Evolutionary conservation across 1,139 yeast genomes (phyloP).

Genomic region (Saccharomycopsis hybrid): DNA sequence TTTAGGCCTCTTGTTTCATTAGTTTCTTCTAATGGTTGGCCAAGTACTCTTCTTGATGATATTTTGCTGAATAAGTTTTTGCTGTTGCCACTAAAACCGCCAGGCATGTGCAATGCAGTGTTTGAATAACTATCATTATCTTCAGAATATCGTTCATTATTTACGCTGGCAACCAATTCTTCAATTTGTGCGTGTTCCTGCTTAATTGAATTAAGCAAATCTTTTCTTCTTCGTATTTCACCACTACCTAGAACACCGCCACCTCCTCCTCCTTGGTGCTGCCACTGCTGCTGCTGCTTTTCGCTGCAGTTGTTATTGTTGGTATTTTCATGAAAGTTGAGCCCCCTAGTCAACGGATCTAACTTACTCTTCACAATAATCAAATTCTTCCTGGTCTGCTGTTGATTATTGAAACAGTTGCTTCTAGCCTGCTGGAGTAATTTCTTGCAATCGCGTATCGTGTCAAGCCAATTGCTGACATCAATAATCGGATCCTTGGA

Average conservation of each 20-base stretch:
- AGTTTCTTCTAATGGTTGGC: constrained; percentile 55
- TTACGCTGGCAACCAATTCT: constrained; percentile 23
- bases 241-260: constrained; percentile 35
- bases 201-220: constrained; percentile 33
- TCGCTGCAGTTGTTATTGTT: neutral
- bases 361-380: constrained; percentile 29
- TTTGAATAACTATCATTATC: neutral
- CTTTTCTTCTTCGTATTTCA: constrained; percentile 38
- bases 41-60: constrained; percentile 44
- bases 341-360: constrained; percentile 28
- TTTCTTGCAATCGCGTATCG: constrained; percentile 31
- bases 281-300: neutral
- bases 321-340: constrained; percentile 22
- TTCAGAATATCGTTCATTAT: constrained; percentile 18
- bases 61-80: constrained; percentile 4
- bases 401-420: constrained; percentile 24
- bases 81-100: neutral
- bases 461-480: constrained; percentile 31
- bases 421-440: constrained; percentile 29
- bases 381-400: constrained; percentile 26
- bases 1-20: constrained; percentile 50
- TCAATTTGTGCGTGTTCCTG: constrained; percentile 33
- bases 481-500: constrained; percentile 21
- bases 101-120: neutral
- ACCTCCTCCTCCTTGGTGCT: too few relatives aligned